Evolutionary conservation across 768 basidiomycete species (phyloP), one percentile per base, ranked within the genome.

Genomic region (Galerina marginata): DNA sequence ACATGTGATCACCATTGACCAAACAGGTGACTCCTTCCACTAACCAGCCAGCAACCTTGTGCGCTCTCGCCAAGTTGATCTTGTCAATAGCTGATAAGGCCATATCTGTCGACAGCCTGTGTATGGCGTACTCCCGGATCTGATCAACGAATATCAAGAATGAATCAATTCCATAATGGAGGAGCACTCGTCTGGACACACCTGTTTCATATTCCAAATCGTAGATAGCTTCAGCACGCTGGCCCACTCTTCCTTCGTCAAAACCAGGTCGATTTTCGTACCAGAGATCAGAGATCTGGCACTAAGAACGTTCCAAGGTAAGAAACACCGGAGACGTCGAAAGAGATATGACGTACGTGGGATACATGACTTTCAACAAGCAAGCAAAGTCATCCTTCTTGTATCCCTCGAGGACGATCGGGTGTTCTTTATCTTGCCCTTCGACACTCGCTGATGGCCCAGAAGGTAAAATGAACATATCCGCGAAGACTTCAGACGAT

Each of bases 191-290:
- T 33, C 26, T 45, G 4, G 33, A n/a, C 55, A 10, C n/a, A 60
- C 59, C 37, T 54, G 38, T 11, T 25, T 47, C 39, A 60, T 60
- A 40, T 60, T 54, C 59, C 59, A 60, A 43, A 60, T 48, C 4
- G 59, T 60, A 14, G 59, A 60, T 33, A 60, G 42, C 39, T 60
- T 60, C 59, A 60, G 39, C 44, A 54, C 59, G 59, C 53, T 60
- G 7, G 48, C 44, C 59, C 59, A 60, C 37, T 60, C 59, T 37
- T 54, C 59, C 53, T 60, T 60, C 12, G 9, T 39, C 46, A 60
- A 40, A 11, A 14, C 26, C 37, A 60, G 46, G 23, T 54, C 52
- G 46, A 60, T 38, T 12, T 15, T 46, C 37, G 59, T 33, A 11
- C 45, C 53, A 45, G 53, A 60, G 29, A 60, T 60, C 11, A 54